phyloP scores from a whole-genome alignment of 225 moss, liverwort and hornwort species.

The Physcomitrellopsis africana region DNA sequence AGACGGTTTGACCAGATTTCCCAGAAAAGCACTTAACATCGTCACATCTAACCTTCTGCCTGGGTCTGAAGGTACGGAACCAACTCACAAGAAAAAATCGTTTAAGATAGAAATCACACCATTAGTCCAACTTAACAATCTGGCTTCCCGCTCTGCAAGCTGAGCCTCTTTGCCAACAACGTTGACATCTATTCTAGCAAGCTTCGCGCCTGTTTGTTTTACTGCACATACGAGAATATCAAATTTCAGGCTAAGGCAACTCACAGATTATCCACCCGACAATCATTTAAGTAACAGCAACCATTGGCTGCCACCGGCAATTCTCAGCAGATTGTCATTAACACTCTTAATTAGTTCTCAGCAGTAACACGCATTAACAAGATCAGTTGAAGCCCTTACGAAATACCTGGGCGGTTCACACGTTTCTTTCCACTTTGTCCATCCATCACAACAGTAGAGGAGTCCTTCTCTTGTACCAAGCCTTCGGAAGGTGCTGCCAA shows the following conservation, averaged over 20 bases:
- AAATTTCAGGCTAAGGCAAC: conserved; percentile 9
- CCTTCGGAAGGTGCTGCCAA: conserved; percentile 28
- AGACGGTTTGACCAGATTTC: not conserved
- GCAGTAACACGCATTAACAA: conserved; percentile 1
- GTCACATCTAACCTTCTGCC: conserved; percentile 4
- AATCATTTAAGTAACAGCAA: not conserved
- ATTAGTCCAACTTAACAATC: conserved; percentile 43
- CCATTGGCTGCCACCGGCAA: not conserved
- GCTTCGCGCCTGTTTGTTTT: conserved; percentile 92
- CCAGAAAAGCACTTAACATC: not conserved
- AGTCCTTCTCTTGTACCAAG: conserved; percentile 29
- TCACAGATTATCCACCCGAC: conserved; percentile 14
- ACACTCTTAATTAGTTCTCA: not conserved
- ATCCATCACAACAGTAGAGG: conserved; percentile 21
- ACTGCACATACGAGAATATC: conserved; percentile 31
- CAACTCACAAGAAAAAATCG: not conserved
- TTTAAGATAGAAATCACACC: conserved; percentile 32
- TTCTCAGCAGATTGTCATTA: conserved; percentile 7
- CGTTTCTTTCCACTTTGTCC: conserved; percentile 45
- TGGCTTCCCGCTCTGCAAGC: conserved; percentile 66
- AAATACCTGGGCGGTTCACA: conserved; percentile 43
- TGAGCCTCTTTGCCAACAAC: conserved; percentile 70
- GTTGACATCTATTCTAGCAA: conserved; percentile 64
- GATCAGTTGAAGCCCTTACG: not conserved
- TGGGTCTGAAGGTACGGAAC: conserved; percentile 4